phyloP scores from a whole-genome alignment of 164 flowering plant species.

The Warburgia ugandensis region DNA sequence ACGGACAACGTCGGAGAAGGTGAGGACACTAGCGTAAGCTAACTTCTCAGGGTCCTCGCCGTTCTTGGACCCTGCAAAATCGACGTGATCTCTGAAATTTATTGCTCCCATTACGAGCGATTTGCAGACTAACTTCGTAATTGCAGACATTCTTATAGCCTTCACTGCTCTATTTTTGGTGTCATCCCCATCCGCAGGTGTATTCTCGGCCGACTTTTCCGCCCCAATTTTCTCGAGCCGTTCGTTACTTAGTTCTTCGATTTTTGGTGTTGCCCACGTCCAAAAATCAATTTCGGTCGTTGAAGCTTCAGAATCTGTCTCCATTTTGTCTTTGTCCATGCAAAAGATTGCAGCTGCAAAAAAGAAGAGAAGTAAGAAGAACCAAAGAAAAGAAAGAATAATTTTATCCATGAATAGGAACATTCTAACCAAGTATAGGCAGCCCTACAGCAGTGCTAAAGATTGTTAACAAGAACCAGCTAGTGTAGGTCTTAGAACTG shows the following conservation, averaged over 20 bases:
- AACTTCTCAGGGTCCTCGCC: background rate
- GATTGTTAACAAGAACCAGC: too few relatives aligned
- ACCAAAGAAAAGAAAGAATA: background rate
- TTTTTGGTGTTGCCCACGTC: constrained; percentile 3
- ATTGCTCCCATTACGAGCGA: constrained; percentile 13
- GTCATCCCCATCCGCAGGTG: background rate
- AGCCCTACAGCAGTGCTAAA: too few relatives aligned
- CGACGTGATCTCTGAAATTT: constrained; percentile 8
- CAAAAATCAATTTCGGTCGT: constrained; percentile 6
- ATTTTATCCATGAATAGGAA: background rate
- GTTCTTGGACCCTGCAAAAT: background rate
- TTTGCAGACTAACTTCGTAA: constrained; percentile 11
- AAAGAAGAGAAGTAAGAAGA: background rate
- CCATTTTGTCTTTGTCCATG: background rate
- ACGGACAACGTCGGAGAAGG: constrained; percentile 13
- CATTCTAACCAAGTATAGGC: background rate
- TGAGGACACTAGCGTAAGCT: constrained; percentile 9
- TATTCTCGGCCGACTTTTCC: background rate
- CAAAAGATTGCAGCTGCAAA: background rate
- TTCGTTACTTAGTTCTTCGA: constrained; percentile 2
- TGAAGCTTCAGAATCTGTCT: too few relatives aligned
- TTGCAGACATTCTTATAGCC: constrained; percentile 13
- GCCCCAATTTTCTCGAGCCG: background rate
- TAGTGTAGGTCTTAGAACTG: too few relatives aligned
- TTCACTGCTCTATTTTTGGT: background rate